phyloP scores from a whole-genome alignment of 495 filamentous ascomycete species.

The Filosporella fistucella region DNA sequence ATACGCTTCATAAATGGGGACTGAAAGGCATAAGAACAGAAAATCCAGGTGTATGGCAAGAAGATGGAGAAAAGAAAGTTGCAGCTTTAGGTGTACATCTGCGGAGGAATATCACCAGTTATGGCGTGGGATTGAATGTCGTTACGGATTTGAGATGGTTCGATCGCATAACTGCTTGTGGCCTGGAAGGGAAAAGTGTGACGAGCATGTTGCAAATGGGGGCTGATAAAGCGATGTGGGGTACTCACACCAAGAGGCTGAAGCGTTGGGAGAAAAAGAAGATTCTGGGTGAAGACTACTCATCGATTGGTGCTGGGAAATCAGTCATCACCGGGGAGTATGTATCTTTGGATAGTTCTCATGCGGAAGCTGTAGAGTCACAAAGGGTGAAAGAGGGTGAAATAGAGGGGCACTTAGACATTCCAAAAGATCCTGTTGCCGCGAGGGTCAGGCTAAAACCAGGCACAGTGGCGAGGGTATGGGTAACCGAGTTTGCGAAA shows the following conservation, averaged over 20 bases:
- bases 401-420: neutral
- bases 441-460: neutral
- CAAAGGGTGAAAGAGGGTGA: neutral
- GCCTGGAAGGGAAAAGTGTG: conserved; percentile 69
- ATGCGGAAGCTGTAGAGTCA: neutral
- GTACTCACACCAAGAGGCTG: neutral
- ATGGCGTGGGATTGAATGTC: conserved; percentile 84
- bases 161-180: conserved; percentile 79
- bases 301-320: no score
- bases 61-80: conserved; percentile 59
- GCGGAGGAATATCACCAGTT: conserved; percentile 75
- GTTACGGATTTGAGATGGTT: conserved; percentile 66
- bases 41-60: conserved; percentile 85
- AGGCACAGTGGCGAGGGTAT: neutral
- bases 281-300: no score
- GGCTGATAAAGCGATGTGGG: conserved; percentile 30
- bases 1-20: conserved; percentile 48
- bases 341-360: neutral
- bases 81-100: conserved; percentile 87
- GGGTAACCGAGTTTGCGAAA: neutral
- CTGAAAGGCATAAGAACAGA: conserved; percentile 58
- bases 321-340: neutral
- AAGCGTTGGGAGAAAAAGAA: neutral
- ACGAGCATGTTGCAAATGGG: conserved; percentile 50
- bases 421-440: neutral